Conservation (phyloP, 2,329 filamentous ascomycete genomes). For the Aquanectria penicillioides region DNA sequence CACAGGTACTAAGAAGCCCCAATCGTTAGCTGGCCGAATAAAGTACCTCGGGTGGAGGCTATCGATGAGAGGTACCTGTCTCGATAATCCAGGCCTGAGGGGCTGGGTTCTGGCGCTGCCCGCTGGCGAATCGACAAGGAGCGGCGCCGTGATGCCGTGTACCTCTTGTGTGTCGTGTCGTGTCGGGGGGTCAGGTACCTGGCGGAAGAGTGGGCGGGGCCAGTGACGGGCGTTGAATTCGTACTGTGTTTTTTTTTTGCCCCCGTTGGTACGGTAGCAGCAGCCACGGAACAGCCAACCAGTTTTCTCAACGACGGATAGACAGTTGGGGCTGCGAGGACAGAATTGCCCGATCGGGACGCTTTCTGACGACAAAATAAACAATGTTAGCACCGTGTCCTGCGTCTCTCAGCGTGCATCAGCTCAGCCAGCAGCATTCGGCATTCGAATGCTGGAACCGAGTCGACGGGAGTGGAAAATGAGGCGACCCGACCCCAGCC, state of each 20-base stretch:
- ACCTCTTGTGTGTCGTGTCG: slow-evolving; percentile 15
- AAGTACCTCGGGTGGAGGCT: slow-evolving; percentile 29
- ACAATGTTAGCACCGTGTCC: slow-evolving; percentile 11
- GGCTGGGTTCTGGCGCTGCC: slow-evolving; percentile 20
- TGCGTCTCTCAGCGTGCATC: not conserved
- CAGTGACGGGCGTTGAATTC: not conserved
- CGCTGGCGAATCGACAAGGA: slow-evolving; percentile 1
- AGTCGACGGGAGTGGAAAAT: slow-evolving; percentile 10
- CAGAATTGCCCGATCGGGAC: slow-evolving; percentile 19
- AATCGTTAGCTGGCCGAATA: not conserved
- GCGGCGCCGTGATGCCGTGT: slow-evolving; percentile 18
- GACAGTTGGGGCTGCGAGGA: not conserved
- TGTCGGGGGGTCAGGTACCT: slow-evolving; percentile 5
- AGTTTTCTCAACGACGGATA: not conserved
- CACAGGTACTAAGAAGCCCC: too few species aligned
- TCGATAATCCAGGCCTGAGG: slow-evolving; percentile 28
- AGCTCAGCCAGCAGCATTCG: not conserved
- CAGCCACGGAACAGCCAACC: not conserved
- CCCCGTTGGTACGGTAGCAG: slow-evolving; percentile 11
- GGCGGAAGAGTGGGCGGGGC: slow-evolving; percentile 4
- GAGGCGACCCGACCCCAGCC: not conserved
- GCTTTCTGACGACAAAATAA: slow-evolving; percentile 8
- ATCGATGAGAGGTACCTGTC: slow-evolving; percentile 23
- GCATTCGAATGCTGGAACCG: not conserved
- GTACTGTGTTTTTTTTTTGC: slow-evolving; percentile 35